Conservation (phyloP, 148 eudicot species). For the Rhododendron kiyosumense region DNA sequence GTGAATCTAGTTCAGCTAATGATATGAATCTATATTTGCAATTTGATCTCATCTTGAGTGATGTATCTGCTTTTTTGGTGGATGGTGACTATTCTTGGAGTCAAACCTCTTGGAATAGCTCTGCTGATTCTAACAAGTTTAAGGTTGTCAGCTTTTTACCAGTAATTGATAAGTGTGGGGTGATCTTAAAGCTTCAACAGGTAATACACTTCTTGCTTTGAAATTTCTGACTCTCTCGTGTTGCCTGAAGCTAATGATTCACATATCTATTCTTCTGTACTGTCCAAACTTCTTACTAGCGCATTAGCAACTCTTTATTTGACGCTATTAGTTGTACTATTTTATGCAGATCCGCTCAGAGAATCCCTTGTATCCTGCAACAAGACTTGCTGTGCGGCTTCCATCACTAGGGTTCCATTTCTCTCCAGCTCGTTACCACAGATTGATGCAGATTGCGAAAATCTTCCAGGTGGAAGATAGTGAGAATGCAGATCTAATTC, state of each 20-base stretch:
- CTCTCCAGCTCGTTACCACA: slow-evolving; percentile 98
- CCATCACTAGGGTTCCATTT: slow-evolving; percentile 89
- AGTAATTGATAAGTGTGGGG: slow-evolving; percentile 91
- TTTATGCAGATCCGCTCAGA: slow-evolving; percentile 63
- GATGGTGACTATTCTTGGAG: slow-evolving; percentile 92
- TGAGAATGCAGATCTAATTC: slow-evolving; percentile 33
- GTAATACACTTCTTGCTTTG: slow-evolving; percentile 24
- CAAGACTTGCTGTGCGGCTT: slow-evolving; percentile 79
- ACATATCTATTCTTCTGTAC: background rate
- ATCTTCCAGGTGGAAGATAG: slow-evolving; percentile 53
- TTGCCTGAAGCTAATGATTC: background rate
- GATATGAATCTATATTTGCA: slow-evolving; percentile 68
- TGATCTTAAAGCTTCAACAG: slow-evolving; percentile 86
- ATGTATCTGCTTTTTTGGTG: slow-evolving; percentile 85
- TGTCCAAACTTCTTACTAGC: background rate
- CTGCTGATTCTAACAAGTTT: slow-evolving; percentile 32
- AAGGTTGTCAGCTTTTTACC: slow-evolving; percentile 57
- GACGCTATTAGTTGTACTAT: background rate
- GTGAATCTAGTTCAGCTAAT: slow-evolving; percentile 40
- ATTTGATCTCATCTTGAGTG: slow-evolving; percentile 88
- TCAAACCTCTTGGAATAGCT: slow-evolving; percentile 30
- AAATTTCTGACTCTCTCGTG: background rate
- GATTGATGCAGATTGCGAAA: slow-evolving; percentile 81
- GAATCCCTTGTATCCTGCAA: slow-evolving; percentile 72
- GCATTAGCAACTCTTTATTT: background rate